A percentile compares a stretch with the other conserved stretches of the same genome.
phyloP scores from a whole-genome alignment of 106 monocot genomes.

The Allium fistulosum region DNA sequence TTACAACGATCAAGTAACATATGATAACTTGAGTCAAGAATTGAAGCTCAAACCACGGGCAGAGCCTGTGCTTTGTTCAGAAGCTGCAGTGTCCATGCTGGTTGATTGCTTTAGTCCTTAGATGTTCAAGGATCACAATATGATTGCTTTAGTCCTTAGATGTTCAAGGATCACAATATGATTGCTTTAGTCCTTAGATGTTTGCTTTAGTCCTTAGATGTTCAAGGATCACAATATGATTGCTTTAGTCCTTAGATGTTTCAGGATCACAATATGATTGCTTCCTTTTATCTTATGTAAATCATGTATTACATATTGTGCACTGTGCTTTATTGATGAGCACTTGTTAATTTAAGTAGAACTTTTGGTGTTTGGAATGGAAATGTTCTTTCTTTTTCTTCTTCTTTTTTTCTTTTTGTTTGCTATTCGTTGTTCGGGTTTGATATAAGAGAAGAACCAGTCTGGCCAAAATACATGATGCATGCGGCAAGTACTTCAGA shows the following conservation, averaged over 20 bases:
- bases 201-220: background rate
- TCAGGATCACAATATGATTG: background rate
- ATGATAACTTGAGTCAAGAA: background rate
- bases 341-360: no score
- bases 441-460: no score
- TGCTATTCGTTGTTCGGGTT: no score
- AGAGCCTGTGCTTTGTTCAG: background rate
- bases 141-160: background rate
- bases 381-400: no score
- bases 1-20: background rate
- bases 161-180: background rate
- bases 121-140: background rate
- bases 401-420: no score
- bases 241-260: background rate
- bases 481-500: no score
- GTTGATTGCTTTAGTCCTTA: conserved; percentile 2
- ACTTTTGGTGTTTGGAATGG: no score
- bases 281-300: no score
- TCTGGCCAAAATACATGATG: no score
- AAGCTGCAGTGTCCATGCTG: conserved; percentile 2
- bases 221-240: background rate
- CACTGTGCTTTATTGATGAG: no score
- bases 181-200: no score
- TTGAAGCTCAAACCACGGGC: background rate
- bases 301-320: no score